These are phyloP conservation scores for Akanthomyces lecanii DNA, from an alignment of 2,329 filamentous ascomycete genomes.

Conservation along the genomic window DNA sequence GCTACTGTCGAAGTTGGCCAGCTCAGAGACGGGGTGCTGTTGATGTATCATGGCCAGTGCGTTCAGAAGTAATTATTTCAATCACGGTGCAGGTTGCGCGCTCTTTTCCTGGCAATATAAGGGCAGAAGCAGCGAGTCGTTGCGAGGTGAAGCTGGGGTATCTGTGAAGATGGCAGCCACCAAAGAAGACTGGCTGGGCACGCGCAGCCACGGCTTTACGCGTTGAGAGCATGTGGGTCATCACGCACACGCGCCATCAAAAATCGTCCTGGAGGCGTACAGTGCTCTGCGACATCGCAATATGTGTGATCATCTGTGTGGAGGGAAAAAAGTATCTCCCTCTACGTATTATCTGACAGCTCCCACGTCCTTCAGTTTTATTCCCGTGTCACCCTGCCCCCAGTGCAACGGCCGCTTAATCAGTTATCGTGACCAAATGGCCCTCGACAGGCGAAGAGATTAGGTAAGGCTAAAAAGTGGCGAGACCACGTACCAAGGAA, in stretches of 20 bases:
- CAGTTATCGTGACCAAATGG: not conserved
- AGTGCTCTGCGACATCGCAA: not conserved
- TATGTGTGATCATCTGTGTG: too few species aligned
- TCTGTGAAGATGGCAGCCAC: not conserved
- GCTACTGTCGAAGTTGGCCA: not conserved
- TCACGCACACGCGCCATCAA: not conserved
- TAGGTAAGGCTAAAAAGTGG: slow-evolving; percentile 5
- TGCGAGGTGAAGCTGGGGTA: not conserved
- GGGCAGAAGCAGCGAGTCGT: not conserved
- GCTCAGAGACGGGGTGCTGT: not conserved
- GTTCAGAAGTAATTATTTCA: not conserved
- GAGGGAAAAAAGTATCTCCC: not conserved
- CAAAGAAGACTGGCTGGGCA: not conserved
- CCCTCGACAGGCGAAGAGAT: not conserved
- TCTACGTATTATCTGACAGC: too few species aligned
- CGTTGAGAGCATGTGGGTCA: not conserved
- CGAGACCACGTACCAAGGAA: not conserved
- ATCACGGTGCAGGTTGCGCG: not conserved
- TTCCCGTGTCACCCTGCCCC: too few species aligned
- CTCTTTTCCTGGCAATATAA: not conserved
- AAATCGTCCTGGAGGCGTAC: too few species aligned
- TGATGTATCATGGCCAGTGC: slow-evolving; percentile 1
- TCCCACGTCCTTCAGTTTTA: too few species aligned
- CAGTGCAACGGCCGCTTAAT: not conserved
- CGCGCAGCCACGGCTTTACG: slow-evolving; percentile 3